Base-by-base conservation (phyloP, 2,329 filamentous ascomycete genomes). In the Acrocalymma vagum region DNA sequence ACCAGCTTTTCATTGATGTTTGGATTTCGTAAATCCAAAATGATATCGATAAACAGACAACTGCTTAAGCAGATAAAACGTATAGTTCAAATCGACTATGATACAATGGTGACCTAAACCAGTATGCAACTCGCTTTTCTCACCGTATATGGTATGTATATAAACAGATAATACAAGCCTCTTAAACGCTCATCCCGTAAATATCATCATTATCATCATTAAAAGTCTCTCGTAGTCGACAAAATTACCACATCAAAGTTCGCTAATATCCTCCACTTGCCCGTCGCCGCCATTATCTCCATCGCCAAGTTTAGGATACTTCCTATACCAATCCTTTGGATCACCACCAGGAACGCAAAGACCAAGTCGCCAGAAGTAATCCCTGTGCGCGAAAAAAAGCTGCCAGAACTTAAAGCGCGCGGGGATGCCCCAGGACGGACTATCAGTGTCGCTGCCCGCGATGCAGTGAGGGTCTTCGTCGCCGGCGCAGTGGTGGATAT, bases 291-390 rank as follows among this genome's bases (percentile, higher is more conserved):
- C 39, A n/a, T n/a, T n/a, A 4, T 50, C 45, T 8, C 42, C 54
- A 38, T 42, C 42, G 13, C 34, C 44, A 26, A 49, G 46, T 27
- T 55, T 54, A 1, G 63, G 59, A 44, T 70, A 66, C 29, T 78
- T 75, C 47, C 79, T 73, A 13, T 65, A 81, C 86, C 86, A 88
- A 54, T 88, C 81, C 29, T 76, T 74, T 3, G 85, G 85, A 63
- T 87, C 86, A 9, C 88, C 88, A 9, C 87, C 87, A 0, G 93
- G 92, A 2, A 96, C 77, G 72, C 94, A 99, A 21, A 97, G 74
- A 0, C 94, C 94, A 37, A 99, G 70, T 41, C 94, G 80, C 89
- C 90, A 95, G 71, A 99, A 97, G 70, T 99, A 99, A 72, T 99
- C 94, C 25, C 94, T 78, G 72, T 99, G 94, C 1, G 92, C 88